A percentile compares a stretch with the other conserved stretches of the same genome.
Conservation (phyloP, 805 yeast species). For the Nakazawaea sp. region DNA sequence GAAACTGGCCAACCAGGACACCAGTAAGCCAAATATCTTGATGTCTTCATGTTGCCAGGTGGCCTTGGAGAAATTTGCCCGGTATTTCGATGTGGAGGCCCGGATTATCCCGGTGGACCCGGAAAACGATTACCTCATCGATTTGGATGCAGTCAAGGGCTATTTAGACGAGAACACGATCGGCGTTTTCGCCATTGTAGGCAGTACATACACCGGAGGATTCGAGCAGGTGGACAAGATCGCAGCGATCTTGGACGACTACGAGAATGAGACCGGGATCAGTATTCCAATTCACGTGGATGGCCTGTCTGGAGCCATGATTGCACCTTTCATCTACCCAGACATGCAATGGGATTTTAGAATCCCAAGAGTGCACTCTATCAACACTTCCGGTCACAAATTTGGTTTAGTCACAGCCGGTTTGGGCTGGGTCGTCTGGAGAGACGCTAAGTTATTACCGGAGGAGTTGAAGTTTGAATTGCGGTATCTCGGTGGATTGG, state of each 20-base stretch:
- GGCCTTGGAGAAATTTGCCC: conserved; percentile 88
- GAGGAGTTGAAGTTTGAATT: conserved; percentile 68
- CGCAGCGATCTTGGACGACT: conserved; percentile 57
- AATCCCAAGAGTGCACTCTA: conserved; percentile 68
- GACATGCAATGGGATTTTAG: conserved; percentile 80
- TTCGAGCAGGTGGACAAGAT: conserved; percentile 71
- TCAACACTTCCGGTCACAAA: conserved; percentile 90
- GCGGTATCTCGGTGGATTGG: conserved; percentile 82
- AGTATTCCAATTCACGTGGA: conserved; percentile 85
- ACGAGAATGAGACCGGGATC: conserved; percentile 58
- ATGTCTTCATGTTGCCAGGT: conserved; percentile 95
- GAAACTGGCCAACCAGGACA: conserved; percentile 50
- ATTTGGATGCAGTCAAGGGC: conserved; percentile 49
- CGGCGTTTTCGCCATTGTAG: conserved; percentile 82
- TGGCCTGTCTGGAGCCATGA: conserved; percentile 87
- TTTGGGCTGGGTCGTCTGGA: conserved; percentile 89
- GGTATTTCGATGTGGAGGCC: conserved; percentile 88
- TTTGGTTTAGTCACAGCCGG: conserved; percentile 90
- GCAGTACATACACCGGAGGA: conserved; percentile 91
- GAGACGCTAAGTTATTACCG: conserved; percentile 57
- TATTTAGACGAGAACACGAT: conserved; percentile 86
- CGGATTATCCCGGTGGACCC: conserved; percentile 63
- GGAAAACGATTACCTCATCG: conserved; percentile 58
- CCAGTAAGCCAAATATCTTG: conserved; percentile 69
- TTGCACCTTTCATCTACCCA: conserved; percentile 81